These are phyloP conservation scores for Aspergillus hiratsukae DNA, from an alignment of 2,329 filamentous ascomycete genomes.

Conservation along the genomic window DNA sequence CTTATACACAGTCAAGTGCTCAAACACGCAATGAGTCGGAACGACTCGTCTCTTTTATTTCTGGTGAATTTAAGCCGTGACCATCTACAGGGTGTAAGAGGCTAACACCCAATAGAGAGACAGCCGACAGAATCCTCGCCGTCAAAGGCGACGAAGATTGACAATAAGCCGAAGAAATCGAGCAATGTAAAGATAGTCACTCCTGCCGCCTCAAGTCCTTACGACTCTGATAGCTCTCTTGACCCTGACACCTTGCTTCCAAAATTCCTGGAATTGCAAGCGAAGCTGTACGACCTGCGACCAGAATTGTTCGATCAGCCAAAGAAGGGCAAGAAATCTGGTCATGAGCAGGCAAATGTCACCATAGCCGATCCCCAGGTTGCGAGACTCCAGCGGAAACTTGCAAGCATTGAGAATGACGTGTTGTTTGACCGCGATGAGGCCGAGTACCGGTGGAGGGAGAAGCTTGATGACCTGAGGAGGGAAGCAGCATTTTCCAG, in stretches of 20 bases:
- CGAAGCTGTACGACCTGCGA: constrained; percentile 60
- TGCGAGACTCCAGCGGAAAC: constrained; percentile 65
- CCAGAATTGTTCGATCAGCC: constrained; percentile 47
- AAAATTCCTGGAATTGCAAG: constrained; percentile 71
- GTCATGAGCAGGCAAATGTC: constrained; percentile 19
- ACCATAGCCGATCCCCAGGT: constrained; percentile 43
- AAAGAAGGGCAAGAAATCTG: constrained; percentile 39
- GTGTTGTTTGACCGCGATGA: constrained; percentile 66
- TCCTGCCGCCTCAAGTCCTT: constrained; percentile 21
- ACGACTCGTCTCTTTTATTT: constrained; percentile 33
- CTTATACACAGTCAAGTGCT: constrained; percentile 55
- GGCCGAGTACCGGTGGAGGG: constrained; percentile 63
- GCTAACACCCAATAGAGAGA: constrained; percentile 29
- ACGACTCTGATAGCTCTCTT: constrained; percentile 59
- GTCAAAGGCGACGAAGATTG: constrained; percentile 18
- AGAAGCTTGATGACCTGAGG: constrained; percentile 56
- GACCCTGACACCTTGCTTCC: constrained; percentile 72
- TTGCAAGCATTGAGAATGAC: constrained; percentile 73
- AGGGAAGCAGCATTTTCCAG: constrained; percentile 49
- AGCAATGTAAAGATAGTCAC: constrained; percentile 25
- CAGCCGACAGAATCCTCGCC: constrained; percentile 26
- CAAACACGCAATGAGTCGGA: constrained; percentile 28
- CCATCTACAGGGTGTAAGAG: constrained; percentile 9
- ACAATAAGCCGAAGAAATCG: constrained; percentile 20
- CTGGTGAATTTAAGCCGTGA: constrained; percentile 24